Evolutionary conservation across 306 rosid species (phyloP), one percentile per base, ranked within the genome.

Genomic region (Trifolium repens): DNA sequence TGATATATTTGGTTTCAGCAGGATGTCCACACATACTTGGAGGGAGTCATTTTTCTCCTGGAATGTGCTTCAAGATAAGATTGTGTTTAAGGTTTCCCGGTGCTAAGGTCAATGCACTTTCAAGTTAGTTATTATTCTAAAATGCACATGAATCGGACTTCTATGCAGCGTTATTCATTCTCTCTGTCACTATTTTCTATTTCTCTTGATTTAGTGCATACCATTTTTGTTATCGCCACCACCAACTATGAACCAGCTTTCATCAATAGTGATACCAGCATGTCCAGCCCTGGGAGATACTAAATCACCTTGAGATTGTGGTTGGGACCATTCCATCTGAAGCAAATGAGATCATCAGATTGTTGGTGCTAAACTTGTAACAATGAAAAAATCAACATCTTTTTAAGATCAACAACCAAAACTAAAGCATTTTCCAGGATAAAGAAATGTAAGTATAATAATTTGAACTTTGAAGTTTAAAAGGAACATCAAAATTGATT

Each of bases 281-380:
- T 96, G 99, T 60, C 98, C 99, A 72, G 98, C 99, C 84, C 99
- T 87, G 46, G 98, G 90, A 82, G 89, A 77, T 71, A 87, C 92
- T 69, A 89, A 78, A 78, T 92, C 96, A 77, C 97, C 97, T 82
- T 89, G 91, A 79, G 85, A 58, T 84, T 89, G 86, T 57, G 99
- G 99, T 76, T 88, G 96, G 58, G 99, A 96, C 99, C 99, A 96
- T 79, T 96, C 98, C 97, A 86, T 80, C 99, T 90, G 90, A 81
- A 80, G 72, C 74, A 82, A 62, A 61, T 46, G 30, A 62, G 70
- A 52, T 44, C 69, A 54, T 75, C 67, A 75, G 62, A 39, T 30
- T 32, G 26, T 73, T 66, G 75, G 71, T 59, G 69, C 46, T 76
- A 82, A 46, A 73, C 49, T 81, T 46, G 75, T 71, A 70, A 59